Evolutionary conservation across 73 alveolate genomes (phyloP).

Genomic region (Breviolum minutum): DNA sequence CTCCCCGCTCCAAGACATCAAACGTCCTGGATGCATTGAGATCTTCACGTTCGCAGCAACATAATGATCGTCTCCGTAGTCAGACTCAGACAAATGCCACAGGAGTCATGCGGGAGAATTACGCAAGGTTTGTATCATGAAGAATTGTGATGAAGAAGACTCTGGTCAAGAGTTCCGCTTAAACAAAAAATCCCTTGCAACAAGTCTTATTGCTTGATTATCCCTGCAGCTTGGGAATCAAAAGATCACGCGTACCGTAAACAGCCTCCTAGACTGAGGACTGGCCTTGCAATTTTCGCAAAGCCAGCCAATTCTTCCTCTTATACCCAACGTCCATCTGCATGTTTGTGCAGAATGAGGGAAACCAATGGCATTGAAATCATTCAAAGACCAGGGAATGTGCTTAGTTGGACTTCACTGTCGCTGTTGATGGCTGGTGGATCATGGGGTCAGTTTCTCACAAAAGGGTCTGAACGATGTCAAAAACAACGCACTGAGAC

Average conservation of each 20-base stretch:
- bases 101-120: neutral
- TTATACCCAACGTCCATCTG: neutral
- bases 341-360: no score
- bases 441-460: neutral
- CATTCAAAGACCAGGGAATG: neutral
- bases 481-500: neutral
- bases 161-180: no score
- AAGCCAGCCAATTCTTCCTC: no score
- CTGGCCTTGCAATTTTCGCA: no score
- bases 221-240: no score
- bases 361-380: neutral
- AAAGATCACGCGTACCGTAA: no score
- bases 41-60: conserved; percentile 89
- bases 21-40: conserved; percentile 68
- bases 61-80: conserved; percentile 85
- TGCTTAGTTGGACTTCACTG: no score
- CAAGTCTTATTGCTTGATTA: neutral
- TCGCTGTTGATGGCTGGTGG: no score
- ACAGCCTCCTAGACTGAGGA: no score
- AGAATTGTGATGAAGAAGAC: no score
- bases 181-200: neutral
- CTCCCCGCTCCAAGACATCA: neutral
- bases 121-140: no score
- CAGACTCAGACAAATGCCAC: conserved; percentile 10
- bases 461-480: neutral